Evolutionary conservation across 148 eudicot genomes (phyloP), one percentile per base, ranked within the genome.

Genomic region (Amaranthus hypochondriacus): DNA sequence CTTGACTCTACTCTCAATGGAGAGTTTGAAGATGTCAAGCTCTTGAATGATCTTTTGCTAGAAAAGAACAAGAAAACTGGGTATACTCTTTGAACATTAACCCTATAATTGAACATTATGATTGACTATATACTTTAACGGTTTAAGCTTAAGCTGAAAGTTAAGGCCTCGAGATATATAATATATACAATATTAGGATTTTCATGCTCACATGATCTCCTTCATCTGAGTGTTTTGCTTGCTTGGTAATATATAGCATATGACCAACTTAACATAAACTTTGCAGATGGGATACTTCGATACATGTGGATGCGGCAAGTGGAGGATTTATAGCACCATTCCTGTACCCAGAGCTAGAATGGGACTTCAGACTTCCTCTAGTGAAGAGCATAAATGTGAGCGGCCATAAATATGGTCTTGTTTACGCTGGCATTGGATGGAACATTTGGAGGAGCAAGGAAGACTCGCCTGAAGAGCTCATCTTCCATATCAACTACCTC

Each of bases 261-360:
- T 18, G 18, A 28, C 39, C 46, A 47, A 56, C 46, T 21, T 5
- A 43, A 7, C 61, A 48, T 11, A 3, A 4, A 60, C 5, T 7
- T 75, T 9, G 53, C 44, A 79, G 82, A 21, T 82, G 82, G 84
- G 82, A 78, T 7, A 78, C 84, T 51, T 82, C 84, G 7, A 82
- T 82, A 55, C 84, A 82, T 68, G 84, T 82, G 56, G 84, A 82
- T 82, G 84, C 84, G 48, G 84, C 79, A 11, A 79, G 84, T 56
- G 82, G 84, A 5, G 82, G 81, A 51, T 82, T 82, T 58, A 69
- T 78, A 57, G 84, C 84, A 13, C 84, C 84, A n/a, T 78, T 82
- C 65, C 39, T 82, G 2, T 82, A 70, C 73, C 84, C 84, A 44
- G 81, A 82, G 56, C 76, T 82, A n/a, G 82, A 71, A 55, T 82